Evolutionary conservation across 2,329 filamentous ascomycete genomes (phyloP).

Genomic region (Alternaria conjuncta): DNA sequence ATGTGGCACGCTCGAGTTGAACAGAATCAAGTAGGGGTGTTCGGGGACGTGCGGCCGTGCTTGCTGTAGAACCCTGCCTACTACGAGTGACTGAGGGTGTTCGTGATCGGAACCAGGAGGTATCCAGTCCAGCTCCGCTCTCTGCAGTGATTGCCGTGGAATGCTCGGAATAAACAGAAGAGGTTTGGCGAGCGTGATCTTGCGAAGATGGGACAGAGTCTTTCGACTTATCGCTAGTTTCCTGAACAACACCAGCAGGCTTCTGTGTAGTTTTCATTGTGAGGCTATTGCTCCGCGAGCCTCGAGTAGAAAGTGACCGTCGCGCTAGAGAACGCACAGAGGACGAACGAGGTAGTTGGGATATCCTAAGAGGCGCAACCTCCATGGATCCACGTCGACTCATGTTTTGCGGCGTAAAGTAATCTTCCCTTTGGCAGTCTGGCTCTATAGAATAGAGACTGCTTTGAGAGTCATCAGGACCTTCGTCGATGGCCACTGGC

Average conservation of each 20-base stretch:
- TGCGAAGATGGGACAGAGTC: conserved; percentile 19
- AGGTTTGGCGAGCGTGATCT: neutral
- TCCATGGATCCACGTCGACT: conserved; percentile 41
- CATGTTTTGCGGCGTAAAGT: conserved; percentile 34
- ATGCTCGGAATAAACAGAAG: conserved; percentile 12
- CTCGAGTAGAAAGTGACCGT: conserved; percentile 37
- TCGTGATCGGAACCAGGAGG: conserved; percentile 25
- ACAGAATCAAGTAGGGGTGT: conserved; percentile 33
- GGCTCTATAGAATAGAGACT: conserved; percentile 47
- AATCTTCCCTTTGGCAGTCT: conserved; percentile 55
- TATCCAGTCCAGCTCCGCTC: conserved; percentile 21
- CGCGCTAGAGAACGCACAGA: conserved; percentile 45
- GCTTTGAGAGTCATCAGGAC: conserved; percentile 14
- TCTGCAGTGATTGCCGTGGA: conserved; percentile 22
- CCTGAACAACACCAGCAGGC: conserved; percentile 49
- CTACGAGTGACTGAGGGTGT: conserved; percentile 21
- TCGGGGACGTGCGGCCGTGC: conserved; percentile 20
- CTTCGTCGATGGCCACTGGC: conserved; percentile 24
- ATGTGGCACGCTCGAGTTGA: conserved; percentile 23
- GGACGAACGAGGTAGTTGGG: conserved; percentile 36
- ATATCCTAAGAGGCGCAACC: conserved; percentile 35
- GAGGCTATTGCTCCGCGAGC: conserved; percentile 38
- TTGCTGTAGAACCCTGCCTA: conserved; percentile 15
- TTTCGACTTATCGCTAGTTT: conserved; percentile 48
- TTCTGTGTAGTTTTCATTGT: conserved; percentile 28